Evolutionary conservation across 1,139 yeast species (phyloP).

Genomic region (Yamadazyma membranifaciens): DNA sequence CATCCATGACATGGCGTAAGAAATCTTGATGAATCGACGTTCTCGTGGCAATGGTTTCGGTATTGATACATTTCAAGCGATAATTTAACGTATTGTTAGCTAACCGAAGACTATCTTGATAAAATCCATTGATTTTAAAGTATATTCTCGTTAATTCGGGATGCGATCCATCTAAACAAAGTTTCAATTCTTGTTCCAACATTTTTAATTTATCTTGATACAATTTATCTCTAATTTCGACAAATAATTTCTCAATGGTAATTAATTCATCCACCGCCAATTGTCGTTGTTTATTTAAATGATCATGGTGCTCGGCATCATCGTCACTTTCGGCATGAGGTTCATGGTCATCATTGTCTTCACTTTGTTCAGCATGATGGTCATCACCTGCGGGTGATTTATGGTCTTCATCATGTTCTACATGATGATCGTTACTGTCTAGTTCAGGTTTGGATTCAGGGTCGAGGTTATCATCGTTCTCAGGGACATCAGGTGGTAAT

Average conservation of each 20-base stretch:
- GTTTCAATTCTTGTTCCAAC: slow-evolving; percentile 76
- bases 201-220: slow-evolving; percentile 73
- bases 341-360: slow-evolving; percentile 12
- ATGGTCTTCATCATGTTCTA: slow-evolving; percentile 11
- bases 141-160: slow-evolving; percentile 74
- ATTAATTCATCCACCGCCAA: slow-evolving; percentile 70
- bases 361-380: slow-evolving; percentile 17
- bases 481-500: background rate
- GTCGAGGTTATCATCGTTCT: slow-evolving; percentile 4
- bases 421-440: slow-evolving; percentile 6
- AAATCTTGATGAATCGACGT: slow-evolving; percentile 85
- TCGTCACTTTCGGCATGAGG: slow-evolving; percentile 25
- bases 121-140: slow-evolving; percentile 66
- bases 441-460: slow-evolving; percentile 9
- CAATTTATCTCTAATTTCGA: slow-evolving; percentile 74
- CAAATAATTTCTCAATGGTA: slow-evolving; percentile 80
- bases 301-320: slow-evolving; percentile 34
- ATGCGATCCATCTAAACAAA: slow-evolving; percentile 88
- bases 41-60: slow-evolving; percentile 77
- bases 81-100: slow-evolving; percentile 72
- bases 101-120: slow-evolving; percentile 65
- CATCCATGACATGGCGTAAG: slow-evolving; percentile 65
- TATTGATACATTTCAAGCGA: slow-evolving; percentile 71
- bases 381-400: slow-evolving; percentile 15
- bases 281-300: slow-evolving; percentile 50